Percentiles rank a stretch among this genome's conserved stretches.
phyloP scores from a whole-genome alignment of 75 land plant species.

The Pinus taeda region DNA sequence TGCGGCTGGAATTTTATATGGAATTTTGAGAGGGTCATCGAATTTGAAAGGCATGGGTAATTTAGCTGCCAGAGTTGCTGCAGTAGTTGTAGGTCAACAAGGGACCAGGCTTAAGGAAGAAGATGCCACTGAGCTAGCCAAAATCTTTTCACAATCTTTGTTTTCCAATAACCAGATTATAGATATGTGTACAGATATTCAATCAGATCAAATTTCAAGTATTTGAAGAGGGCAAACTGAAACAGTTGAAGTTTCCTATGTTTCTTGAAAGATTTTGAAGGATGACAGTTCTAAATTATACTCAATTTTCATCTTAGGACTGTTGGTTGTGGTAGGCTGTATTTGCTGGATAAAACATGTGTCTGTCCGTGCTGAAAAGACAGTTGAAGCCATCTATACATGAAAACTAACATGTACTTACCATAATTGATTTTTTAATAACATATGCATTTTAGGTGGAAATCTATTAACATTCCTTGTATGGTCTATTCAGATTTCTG shows the following conservation, averaged over 20 bases:
- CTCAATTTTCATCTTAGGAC: not conserved
- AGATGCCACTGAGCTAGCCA: slow-evolving; percentile 61
- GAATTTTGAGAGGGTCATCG: slow-evolving; percentile 66
- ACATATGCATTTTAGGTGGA: not conserved
- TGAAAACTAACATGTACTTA: not conserved
- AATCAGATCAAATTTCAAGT: slow-evolving; percentile 49
- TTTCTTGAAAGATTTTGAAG: not conserved
- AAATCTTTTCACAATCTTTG: slow-evolving; percentile 29
- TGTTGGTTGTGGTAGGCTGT: not conserved
- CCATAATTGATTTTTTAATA: not conserved
- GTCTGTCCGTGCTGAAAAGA: not conserved
- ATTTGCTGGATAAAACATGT: not conserved
- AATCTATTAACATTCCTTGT: not conserved
- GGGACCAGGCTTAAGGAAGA: slow-evolving; percentile 79
- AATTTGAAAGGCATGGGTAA: slow-evolving; percentile 81
- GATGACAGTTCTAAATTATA: not conserved
- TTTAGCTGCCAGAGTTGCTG: slow-evolving; percentile 82
- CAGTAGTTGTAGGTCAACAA: slow-evolving; percentile 90
- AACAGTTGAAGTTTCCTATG: not conserved
- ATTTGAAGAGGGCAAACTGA: slow-evolving; percentile 9
- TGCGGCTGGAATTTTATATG: slow-evolving; percentile 91
- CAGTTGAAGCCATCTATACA: too few species aligned
- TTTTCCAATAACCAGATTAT: slow-evolving; percentile 18
- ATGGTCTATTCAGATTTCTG: not conserved
- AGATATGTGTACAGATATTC: slow-evolving; percentile 24